Evolutionary conservation across 2,329 filamentous ascomycete genomes (phyloP), one percentile per base, ranked within the genome.

Genomic region (Blastomyces emzantsi): DNA sequence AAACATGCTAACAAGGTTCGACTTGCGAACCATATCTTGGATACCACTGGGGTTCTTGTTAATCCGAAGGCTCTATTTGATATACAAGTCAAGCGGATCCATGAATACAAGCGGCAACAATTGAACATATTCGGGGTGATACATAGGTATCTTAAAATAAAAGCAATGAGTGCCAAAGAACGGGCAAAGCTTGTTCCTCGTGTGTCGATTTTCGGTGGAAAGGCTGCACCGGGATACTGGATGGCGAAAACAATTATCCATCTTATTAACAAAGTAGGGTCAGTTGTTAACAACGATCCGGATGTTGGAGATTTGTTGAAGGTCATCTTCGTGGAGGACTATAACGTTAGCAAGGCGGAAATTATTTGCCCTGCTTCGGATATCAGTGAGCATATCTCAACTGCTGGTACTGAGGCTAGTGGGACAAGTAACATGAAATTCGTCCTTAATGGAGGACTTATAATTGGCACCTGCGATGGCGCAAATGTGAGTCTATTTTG

Each of bases 401-500:
- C 94, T 30, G 94, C 94, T 47, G 94, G 94, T 60, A 99, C 94
- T 0, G 94, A 99, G 70, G 86, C 85, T 33, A 85, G 82, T 67
- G 93, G 93, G 67, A 96, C 92, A 15, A 96, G 90, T 73, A 99
- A 99, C 85, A 99, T 99, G 94, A 99, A 99, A 78, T 99, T 99
- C 76, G 94, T 97, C 17, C 83, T 99, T 72, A 99, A 97, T 72
- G 94, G 94, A 67, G 94, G 94, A 67, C 82, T 99, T 66, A 96
- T 99, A 72, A 99, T 99, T 70, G 94, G 94, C 70, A 99, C 94
- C 25, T 97, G 93, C 74, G 94, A 99, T 72, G 94, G 94, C 73
- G 94, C 94, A 67, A 99, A 99, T 73, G 91, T 94, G 82, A 83
- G 88, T 9, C 43, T 59, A 54, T 52, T 4, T 54, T 62, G 30